Evolutionary conservation across 2,329 filamentous ascomycete species (phyloP), one percentile per base, ranked within the genome.

Genomic region (Leptographium galeiforme): DNA sequence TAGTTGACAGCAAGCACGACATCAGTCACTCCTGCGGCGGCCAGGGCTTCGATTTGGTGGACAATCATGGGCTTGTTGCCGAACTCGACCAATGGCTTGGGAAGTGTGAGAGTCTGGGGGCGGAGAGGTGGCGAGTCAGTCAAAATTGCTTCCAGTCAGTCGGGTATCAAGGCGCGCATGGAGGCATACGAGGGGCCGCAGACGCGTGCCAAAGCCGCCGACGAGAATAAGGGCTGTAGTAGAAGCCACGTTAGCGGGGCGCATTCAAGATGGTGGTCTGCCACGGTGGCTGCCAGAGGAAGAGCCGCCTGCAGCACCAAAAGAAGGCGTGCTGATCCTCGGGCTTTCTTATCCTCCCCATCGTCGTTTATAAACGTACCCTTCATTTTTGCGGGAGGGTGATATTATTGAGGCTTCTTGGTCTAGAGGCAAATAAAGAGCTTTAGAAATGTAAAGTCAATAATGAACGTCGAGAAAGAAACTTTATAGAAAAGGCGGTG

Each of bases 1-100:
- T 98, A 98, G 80, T 98, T 98, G 71, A 98, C 93, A 57, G 93
- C 91, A 55, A 98, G 82, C 53, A 98, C 91, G 65, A 98, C 95
- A 74, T 97, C 90, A 58, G 89, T 97, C 60, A 97, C 93, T 68
- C 91, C 91, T 55, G 89, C 91, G 56, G 84, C 85, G 62, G 93
- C 91, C 61, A 98, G 80, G 61, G 89, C 89, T 74, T 96, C 89
- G 63, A 98, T 88, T 74, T 98, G 91, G 73, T 97, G 91, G 66
- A 94, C 79, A 70, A 98, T 97, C 91, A 98, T 98, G 68, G 90
- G 93, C 74, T 93, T 91, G 80, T 98, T 98, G 67, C 82, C 89
- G 67, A 98, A 98, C 74, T 98, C 91, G 66, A 98, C 93, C 62
- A 98, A 80, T 60, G 93, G 91, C 73, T 97, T 98, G 58, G 91